A percentile compares a stretch with the other conserved stretches of the same genome.
phyloP scores from a whole-genome alignment of 2,329 filamentous ascomycete species.

The Aspergillus unguis region DNA sequence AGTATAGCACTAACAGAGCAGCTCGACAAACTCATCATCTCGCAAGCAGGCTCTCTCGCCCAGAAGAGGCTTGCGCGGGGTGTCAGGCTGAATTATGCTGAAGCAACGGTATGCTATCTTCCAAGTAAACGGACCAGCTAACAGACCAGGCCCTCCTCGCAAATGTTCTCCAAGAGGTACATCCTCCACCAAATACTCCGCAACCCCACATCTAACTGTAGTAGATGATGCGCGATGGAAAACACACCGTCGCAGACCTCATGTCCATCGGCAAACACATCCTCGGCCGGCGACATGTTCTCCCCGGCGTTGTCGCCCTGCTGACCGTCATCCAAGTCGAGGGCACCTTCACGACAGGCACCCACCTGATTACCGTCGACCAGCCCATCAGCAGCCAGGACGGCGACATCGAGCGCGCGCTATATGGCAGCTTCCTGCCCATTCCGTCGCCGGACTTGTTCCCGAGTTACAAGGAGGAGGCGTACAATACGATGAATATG shows the following conservation, averaged over 20 bases:
- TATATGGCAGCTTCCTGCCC: constrained; percentile 90
- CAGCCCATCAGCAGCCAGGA: constrained; percentile 83
- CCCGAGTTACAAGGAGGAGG: constrained; percentile 59
- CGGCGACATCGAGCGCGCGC: constrained; percentile 77
- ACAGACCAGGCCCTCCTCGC: not conserved
- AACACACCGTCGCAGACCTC: too few relatives aligned
- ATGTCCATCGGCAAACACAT: too few relatives aligned
- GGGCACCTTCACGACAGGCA: not conserved
- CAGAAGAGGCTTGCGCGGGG: not conserved
- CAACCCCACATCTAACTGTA: too few relatives aligned
- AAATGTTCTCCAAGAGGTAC: not conserved
- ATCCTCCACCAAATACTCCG: not conserved
- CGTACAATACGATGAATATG: constrained; percentile 64
- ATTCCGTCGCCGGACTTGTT: constrained; percentile 69
- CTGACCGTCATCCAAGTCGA: too few relatives aligned
- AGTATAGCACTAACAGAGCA: not conserved
- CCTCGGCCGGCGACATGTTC: too few relatives aligned
- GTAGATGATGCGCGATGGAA: too few relatives aligned
- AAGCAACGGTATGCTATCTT: not conserved
- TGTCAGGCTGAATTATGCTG: not conserved
- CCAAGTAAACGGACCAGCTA: not conserved
- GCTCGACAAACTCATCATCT: not conserved
- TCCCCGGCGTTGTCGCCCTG: too few relatives aligned
- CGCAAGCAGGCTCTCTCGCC: not conserved
- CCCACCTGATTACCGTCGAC: constrained; percentile 55